A percentile compares a stretch with the other conserved stretches of the same genome.
Conservation (phyloP, 306 rosid species). For the Urtica urens region DNA sequence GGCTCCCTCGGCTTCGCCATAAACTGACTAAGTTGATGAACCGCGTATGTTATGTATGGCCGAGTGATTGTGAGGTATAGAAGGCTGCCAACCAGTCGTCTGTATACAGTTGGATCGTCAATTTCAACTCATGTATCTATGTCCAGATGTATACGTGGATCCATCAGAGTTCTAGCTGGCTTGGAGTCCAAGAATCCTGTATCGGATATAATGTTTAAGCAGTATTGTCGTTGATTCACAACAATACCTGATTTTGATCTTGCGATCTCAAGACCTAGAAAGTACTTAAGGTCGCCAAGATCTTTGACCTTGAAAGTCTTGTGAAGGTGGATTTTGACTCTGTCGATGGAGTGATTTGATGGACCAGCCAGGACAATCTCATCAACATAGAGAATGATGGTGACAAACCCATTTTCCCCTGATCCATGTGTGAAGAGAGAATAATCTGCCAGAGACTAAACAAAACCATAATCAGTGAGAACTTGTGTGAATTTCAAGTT, state of each 20-base stretch:
- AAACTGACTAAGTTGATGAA: background rate
- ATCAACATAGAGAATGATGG: background rate
- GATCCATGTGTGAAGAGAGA: background rate
- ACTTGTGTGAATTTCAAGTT: background rate
- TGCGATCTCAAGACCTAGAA: background rate
- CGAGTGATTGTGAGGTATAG: background rate
- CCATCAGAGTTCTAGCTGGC: background rate
- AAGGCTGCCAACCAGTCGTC: background rate
- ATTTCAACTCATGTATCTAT: background rate
- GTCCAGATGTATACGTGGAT: background rate
- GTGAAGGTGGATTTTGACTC: background rate
- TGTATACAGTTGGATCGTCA: background rate
- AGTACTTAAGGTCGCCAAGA: background rate
- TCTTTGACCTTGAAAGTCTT: background rate
- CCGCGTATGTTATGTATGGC: background rate
- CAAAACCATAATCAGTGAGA: background rate
- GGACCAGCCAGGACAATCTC: background rate
- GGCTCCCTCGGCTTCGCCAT: background rate
- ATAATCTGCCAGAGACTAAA: background rate
- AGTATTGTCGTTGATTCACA: background rate
- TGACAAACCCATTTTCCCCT: background rate
- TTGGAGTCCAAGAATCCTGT: background rate
- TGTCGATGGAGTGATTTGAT: background rate
- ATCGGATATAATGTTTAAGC: background rate
- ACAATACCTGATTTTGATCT: background rate